Evolutionary conservation across 2,329 filamentous ascomycete genomes (phyloP), one percentile per base, ranked within the genome.

Genomic region (Aspergillus tanneri): DNA sequence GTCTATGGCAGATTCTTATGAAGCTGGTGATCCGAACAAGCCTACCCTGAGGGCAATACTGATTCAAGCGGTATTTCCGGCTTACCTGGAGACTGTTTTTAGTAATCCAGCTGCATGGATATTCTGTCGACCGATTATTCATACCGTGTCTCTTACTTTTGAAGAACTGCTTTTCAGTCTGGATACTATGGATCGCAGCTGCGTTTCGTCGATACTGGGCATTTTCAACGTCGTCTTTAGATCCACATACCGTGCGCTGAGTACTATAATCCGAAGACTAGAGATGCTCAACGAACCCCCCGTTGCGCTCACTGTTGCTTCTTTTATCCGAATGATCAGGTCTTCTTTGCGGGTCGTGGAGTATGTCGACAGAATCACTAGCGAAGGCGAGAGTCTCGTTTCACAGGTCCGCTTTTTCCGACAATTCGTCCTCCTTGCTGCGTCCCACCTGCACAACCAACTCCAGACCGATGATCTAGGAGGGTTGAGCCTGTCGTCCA

Each of bases 31-130:
- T 32, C 37, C 56, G 2, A 53, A 59, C 2, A 72, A 66, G 41
- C 73, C 74, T 12, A 77, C 72, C 2, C 67, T 85, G 25, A 73
- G 78, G 5, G 67, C 72, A 6, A 73, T 80, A 5, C 63, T 85
- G 6, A 57, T 83, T 14, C 74, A 77, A 46, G 74, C 72, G 32
- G 72, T 84, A 11, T 76, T 84, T 45, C 81, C 82, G 2, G 75
- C 75, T 2, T 85, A 84, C 58, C 68, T 84, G 21, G 73, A 78
- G 53, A 63, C 60, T 1, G 66, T 75, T 0, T 73, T 82, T 42
- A 65, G 58, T 11, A 74, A 71, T 11, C 55, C 68, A 3, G 67
- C 67, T 19, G 76, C 76, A 2, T 81, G 79, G 73, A 69, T 83
- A 14, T 62, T 83, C 3, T 73, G 74, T 4, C 56, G 69, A 14